Percentiles rank a stretch among this genome's conserved stretches.
Conservation (phyloP, 805 yeast genomes). For the Cyberlindnera nakhonratchasimensis region DNA sequence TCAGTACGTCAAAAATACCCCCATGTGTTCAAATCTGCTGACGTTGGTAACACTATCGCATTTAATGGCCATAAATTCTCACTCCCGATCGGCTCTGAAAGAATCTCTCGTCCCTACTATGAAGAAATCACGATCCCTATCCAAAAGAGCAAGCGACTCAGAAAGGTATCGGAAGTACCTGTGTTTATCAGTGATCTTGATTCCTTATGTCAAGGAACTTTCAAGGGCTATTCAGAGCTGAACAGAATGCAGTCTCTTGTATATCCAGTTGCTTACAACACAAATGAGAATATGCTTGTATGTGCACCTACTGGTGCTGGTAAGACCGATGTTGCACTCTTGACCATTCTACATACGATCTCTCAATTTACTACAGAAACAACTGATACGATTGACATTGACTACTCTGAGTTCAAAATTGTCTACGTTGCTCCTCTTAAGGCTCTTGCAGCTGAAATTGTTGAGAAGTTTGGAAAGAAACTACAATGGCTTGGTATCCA, state of each 20-base stretch:
- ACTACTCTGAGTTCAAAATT: slow-evolving; percentile 82
- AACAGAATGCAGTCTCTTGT: slow-evolving; percentile 90
- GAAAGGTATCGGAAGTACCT: slow-evolving; percentile 41
- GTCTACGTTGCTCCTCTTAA: slow-evolving; percentile 92
- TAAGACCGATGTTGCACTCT: slow-evolving; percentile 88
- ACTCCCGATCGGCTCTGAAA: slow-evolving; percentile 77
- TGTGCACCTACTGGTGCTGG: slow-evolving; percentile 99
- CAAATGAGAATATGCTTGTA: slow-evolving; percentile 91
- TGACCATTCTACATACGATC: slow-evolving; percentile 76
- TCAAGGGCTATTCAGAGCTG: slow-evolving; percentile 68
- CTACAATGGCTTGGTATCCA: slow-evolving; percentile 80
- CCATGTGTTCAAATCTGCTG: slow-evolving; percentile 76
- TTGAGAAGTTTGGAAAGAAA: slow-evolving; percentile 77
- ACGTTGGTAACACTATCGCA: slow-evolving; percentile 65
- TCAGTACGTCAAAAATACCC: slow-evolving; percentile 59
- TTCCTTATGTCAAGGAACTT: slow-evolving; percentile 76
- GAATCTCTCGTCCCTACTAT: slow-evolving; percentile 54
- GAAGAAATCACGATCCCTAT: slow-evolving; percentile 87
- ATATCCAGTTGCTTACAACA: slow-evolving; percentile 85
- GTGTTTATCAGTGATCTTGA: slow-evolving; percentile 65
- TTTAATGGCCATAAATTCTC: slow-evolving; percentile 77
- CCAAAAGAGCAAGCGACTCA: slow-evolving; percentile 45
- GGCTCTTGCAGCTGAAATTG: slow-evolving; percentile 95
- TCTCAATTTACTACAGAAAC: slow-evolving; percentile 62
- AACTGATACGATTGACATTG: slow-evolving; percentile 56